These are phyloP conservation scores for Yarrowia bubula DNA, from an alignment of 805 yeast genomes.

Conservation along the genomic window DNA sequence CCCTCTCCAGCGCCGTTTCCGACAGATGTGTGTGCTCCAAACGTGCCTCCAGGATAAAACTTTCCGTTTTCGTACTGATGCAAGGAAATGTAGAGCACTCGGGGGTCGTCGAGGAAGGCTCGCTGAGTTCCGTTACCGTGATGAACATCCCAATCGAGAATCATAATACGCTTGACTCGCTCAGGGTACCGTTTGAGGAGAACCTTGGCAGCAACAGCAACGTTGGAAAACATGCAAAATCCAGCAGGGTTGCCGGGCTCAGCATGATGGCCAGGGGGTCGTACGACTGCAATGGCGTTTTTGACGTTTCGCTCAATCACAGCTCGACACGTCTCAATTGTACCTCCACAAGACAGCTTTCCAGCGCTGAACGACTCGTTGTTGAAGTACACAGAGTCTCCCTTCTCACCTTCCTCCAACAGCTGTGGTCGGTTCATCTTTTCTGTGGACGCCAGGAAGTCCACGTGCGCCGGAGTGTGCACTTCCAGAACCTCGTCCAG, in stretches of 20 bases:
- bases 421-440: constrained; percentile 74
- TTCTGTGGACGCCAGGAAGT: constrained; percentile 70
- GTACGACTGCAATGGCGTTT: constrained; percentile 87
- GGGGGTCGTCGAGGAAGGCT: constrained; percentile 82
- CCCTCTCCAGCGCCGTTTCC: constrained; percentile 91
- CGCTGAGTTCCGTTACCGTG: constrained; percentile 99
- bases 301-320: constrained; percentile 91
- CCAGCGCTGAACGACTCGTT: constrained; percentile 87
- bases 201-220: constrained; percentile 92
- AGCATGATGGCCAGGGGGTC: constrained; percentile 99
- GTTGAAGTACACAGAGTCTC: constrained; percentile 93
- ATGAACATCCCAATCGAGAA: constrained; percentile 97
- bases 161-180: constrained; percentile 74
- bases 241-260: constrained; percentile 98
- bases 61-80: constrained; percentile 91
- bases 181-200: constrained; percentile 83
- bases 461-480: constrained; percentile 77
- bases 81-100: constrained; percentile 85
- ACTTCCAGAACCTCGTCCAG: constrained; percentile 82
- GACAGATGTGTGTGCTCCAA: constrained; percentile 74
- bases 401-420: constrained; percentile 78
- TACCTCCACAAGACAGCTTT: constrained; percentile 91
- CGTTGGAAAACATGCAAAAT: constrained; percentile 92
- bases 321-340: constrained; percentile 93
- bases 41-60: constrained; percentile 90